Base-by-base conservation (phyloP, 257 asterid species). In the Paraleonurus japonicus region DNA sequence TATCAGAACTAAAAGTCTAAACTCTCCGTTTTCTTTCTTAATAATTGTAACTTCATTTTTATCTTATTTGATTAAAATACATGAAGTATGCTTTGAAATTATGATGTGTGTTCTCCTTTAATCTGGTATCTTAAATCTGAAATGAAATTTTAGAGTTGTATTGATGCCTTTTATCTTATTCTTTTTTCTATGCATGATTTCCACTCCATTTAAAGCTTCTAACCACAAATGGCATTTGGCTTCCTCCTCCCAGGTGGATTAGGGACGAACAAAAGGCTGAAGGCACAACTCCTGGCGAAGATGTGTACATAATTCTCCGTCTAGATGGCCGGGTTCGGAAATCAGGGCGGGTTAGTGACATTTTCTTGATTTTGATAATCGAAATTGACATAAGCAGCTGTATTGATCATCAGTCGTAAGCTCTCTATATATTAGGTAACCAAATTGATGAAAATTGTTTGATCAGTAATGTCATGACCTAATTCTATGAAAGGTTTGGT, bases 291-390 rank as follows among this genome's bases (percentile, higher is more conserved):
- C 97, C 97, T 9, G 97, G 96, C 3, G 97, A 94, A 81, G 96
- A 94, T 77, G 96, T 94, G 43, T 94, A 89, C 83, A 85, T 94
- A 70, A 85, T 94, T 61, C 97, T 94, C 62, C 96, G 97, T 78
- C 92, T 94, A 48, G 98, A 94, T 86, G 98, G 98, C 0, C 97
- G 98, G 69, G 92, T 94, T 73, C 86, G 96, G 54, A 87, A 92
- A 78, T 94, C 98, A 65, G 97, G 98, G 54, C 87, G 84, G 96
- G 98, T 94, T 58, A 80, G 89, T 85, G 71, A 65, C 61, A 47
- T 13, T 73, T 37, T 70, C 22, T 74, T 67, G 30, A 70, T 47
- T 51, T 59, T 47, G 50, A 65, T 5, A 9, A 68, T 23, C 28
- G 4, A 47, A 45, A 59, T 33, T 37, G 17, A 22, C 35, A 51